These are phyloP conservation scores for Thermomucor indicae-seudaticae DNA, from an alignment of 371 early-diverging fungal species.

Conservation along the genomic window DNA sequence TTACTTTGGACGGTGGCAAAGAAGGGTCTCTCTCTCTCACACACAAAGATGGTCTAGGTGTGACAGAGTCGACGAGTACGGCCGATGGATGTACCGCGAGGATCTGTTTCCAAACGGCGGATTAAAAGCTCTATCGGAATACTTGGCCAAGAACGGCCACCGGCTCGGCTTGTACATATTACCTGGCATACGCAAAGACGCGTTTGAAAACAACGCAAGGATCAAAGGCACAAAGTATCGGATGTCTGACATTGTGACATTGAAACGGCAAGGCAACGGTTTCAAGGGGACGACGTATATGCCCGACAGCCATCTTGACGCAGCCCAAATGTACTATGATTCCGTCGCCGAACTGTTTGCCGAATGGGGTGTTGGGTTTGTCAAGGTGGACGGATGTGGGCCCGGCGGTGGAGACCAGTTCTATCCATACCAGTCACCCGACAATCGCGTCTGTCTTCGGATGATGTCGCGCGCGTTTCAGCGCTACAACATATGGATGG, in stretches of 20 bases:
- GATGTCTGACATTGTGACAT: slow-evolving; percentile 13
- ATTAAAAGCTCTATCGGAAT: slow-evolving; percentile 12
- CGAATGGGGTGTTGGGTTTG: slow-evolving; percentile 23
- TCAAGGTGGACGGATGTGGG: slow-evolving; percentile 34
- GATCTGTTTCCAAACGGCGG: slow-evolving; percentile 28
- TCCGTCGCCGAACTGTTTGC: slow-evolving; percentile 28
- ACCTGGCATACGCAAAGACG: slow-evolving; percentile 27
- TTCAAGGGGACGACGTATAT: slow-evolving; percentile 26
- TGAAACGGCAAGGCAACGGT: slow-evolving; percentile 17
- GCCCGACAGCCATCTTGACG: slow-evolving; percentile 16
- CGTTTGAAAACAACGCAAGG: slow-evolving; percentile 12
- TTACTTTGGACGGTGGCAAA: neutral
- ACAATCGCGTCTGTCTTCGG: slow-evolving; percentile 16
- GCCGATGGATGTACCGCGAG: slow-evolving; percentile 27
- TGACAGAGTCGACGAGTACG: slow-evolving; percentile 20
- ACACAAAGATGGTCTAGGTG: slow-evolving; percentile 12
- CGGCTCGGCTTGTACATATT: slow-evolving; percentile 25
- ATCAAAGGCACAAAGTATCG: slow-evolving; percentile 12
- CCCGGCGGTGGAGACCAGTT: slow-evolving; percentile 24
- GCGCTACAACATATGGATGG: slow-evolving; percentile 26
- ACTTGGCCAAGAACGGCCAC: slow-evolving; percentile 22
- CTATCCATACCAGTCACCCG: slow-evolving; percentile 22
- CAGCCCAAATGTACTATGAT: slow-evolving; percentile 23
- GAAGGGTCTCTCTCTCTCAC: too few species aligned
- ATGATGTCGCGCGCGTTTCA: slow-evolving; percentile 19